phyloP scores from a whole-genome alignment of 805 yeast genomes.

The Sungouiella thailandica region DNA sequence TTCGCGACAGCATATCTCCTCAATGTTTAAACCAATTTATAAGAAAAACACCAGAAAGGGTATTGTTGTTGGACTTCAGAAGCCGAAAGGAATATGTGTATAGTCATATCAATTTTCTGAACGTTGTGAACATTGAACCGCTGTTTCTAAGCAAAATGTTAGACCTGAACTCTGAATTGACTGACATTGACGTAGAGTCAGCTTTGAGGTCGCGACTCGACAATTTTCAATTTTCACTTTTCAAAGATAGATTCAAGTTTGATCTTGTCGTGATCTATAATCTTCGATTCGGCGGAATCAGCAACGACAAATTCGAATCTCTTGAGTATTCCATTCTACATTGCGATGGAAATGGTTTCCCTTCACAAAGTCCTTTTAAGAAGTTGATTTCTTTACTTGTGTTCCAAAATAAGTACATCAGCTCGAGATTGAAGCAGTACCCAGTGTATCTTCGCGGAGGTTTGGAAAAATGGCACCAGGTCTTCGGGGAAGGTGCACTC shows the following conservation, averaged over 20 bases:
- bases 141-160: conserved; percentile 14
- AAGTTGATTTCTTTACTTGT: conserved; percentile 37
- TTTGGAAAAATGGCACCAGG: conserved; percentile 27
- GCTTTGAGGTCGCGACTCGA: conserved; percentile 55
- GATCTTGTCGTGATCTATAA: conserved; percentile 68
- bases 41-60: conserved; percentile 3
- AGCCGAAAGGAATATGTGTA: conserved; percentile 52
- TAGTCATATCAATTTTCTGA: conserved; percentile 56
- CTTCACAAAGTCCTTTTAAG: conserved; percentile 53
- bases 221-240: conserved; percentile 47
- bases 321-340: conserved; percentile 34
- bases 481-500: conserved; percentile 23
- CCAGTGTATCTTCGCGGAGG: conserved; percentile 38
- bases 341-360: conserved; percentile 29
- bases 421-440: conserved; percentile 26
- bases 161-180: conserved; percentile 30
- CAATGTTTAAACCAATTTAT: conserved; percentile 7
- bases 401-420: conserved; percentile 27
- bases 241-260: conserved; percentile 48
- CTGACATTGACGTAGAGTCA: conserved; percentile 64
- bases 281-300: conserved; percentile 30
- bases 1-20: conserved; percentile 9
- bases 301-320: conserved; percentile 26
- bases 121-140: conserved; percentile 76
- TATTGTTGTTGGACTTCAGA: conserved; percentile 72